These are phyloP conservation scores for Ceratobasidium papillatum DNA, from an alignment of 1,284 basidiomycete species.

Conservation along the genomic window DNA sequence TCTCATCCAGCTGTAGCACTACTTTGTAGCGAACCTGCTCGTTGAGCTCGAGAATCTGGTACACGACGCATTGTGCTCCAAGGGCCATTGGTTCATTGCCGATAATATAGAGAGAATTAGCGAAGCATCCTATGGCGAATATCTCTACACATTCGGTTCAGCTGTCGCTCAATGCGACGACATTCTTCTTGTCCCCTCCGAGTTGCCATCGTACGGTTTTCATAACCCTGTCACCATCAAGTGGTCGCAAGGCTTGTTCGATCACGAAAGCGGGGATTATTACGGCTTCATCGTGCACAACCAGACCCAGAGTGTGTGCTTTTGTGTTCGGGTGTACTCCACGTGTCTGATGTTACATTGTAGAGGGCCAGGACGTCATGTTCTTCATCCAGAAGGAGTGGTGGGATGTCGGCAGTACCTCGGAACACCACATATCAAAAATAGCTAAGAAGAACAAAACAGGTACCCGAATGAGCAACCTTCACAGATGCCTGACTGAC, in stretches of 20 bases:
- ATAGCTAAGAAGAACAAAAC: background rate
- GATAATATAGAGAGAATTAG: background rate
- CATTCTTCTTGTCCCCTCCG: background rate
- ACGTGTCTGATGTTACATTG: background rate
- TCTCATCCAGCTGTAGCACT: background rate
- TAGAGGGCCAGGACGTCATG: background rate
- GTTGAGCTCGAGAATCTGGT: background rate
- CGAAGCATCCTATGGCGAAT: background rate
- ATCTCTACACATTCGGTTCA: background rate
- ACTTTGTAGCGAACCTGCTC: background rate
- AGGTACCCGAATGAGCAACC: background rate
- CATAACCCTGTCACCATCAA: background rate
- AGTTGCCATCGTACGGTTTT: background rate
- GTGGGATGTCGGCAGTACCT: background rate
- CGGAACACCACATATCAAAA: background rate
- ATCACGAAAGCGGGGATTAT: background rate
- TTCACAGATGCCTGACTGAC: background rate
- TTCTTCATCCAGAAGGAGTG: conserved; percentile 12
- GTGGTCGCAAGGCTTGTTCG: background rate
- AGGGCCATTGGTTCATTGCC: background rate
- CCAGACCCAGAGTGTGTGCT: background rate
- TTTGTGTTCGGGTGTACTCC: background rate
- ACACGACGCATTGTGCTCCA: background rate
- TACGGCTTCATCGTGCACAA: background rate
- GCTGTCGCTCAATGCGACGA: background rate